Conservation (phyloP, 768 basidiomycete genomes). For the Panellus pusillus region DNA sequence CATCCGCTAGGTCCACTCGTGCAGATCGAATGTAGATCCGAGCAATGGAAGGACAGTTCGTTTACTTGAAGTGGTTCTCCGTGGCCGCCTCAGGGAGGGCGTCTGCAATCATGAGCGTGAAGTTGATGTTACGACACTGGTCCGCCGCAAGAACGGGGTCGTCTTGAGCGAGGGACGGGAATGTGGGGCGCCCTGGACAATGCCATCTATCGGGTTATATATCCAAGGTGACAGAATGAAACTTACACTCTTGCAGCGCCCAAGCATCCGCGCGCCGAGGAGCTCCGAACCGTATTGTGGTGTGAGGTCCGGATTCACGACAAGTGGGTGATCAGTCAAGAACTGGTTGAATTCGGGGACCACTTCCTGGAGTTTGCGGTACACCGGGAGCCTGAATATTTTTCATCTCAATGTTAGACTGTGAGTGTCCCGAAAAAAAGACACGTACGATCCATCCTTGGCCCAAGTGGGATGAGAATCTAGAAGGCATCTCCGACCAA, state of each 20-base stretch:
- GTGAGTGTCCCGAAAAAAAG: not conserved
- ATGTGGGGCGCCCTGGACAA: conserved; percentile 32
- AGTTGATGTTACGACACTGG: conserved; percentile 30
- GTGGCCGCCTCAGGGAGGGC: conserved; percentile 14
- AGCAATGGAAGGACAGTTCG: conserved; percentile 32
- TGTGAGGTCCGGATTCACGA: conserved; percentile 12
- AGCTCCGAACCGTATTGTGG: conserved; percentile 27
- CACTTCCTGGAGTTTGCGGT: conserved; percentile 33
- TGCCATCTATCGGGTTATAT: not conserved
- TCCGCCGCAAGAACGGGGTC: conserved; percentile 25
- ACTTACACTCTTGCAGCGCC: conserved; percentile 32
- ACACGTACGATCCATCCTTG: conserved; percentile 25
- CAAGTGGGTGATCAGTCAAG: conserved; percentile 22
- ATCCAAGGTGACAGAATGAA: not conserved
- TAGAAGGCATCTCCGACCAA: conserved; percentile 26
- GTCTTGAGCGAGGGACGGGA: conserved; percentile 27
- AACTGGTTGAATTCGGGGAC: conserved; percentile 34
- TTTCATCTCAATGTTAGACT: no score
- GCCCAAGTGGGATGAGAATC: conserved; percentile 13
- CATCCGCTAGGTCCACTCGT: no score
- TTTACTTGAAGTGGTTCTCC: conserved; percentile 22
- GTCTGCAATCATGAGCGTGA: conserved; percentile 24
- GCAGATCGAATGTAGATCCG: no score
- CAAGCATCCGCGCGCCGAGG: conserved; percentile 34
- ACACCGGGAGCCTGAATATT: conserved; percentile 26